Percentiles rank a stretch among this genome's conserved stretches.
Evolutionary conservation across 192 early-diverging fungal species (phyloP).

Genomic region (Endogone sp.): DNA sequence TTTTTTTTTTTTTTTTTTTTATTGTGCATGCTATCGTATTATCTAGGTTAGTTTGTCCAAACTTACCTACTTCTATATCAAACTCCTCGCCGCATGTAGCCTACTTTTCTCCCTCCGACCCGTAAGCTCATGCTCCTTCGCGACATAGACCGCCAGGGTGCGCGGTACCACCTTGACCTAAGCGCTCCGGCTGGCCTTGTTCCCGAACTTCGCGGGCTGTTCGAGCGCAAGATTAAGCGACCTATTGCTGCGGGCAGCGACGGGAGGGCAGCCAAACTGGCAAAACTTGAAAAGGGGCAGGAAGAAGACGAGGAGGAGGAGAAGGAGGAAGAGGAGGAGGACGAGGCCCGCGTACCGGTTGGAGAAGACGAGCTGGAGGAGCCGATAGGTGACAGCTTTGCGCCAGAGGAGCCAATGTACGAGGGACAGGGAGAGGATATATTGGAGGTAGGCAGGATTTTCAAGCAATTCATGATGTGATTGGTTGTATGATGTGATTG

Average conservation of each 20-base stretch:
- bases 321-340: neutral
- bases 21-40: too few relatives aligned
- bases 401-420: neutral
- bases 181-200: slow-evolving; percentile 18
- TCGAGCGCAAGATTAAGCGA: slow-evolving; percentile 23
- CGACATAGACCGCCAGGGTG: slow-evolving; percentile 30
- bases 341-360: neutral
- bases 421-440: too few relatives aligned
- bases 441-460: too few relatives aligned
- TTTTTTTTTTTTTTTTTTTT: too few relatives aligned
- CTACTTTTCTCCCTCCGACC: slow-evolving; percentile 38
- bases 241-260: neutral
- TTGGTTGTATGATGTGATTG: too few relatives aligned
- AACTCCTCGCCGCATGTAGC: slow-evolving; percentile 6
- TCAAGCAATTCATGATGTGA: too few relatives aligned
- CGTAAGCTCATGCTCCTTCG: slow-evolving; percentile 34
- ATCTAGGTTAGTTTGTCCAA: too few relatives aligned
- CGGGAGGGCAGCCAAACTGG: neutral
- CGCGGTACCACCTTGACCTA: slow-evolving; percentile 30
- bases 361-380: neutral
- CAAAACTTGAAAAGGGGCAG: neutral
- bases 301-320: neutral
- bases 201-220: slow-evolving; percentile 30
- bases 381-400: neutral
- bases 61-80: neutral